These are phyloP conservation scores for Boletales sp. DNA, from an alignment of 768 basidiomycete species.

Conservation along the genomic window DNA sequence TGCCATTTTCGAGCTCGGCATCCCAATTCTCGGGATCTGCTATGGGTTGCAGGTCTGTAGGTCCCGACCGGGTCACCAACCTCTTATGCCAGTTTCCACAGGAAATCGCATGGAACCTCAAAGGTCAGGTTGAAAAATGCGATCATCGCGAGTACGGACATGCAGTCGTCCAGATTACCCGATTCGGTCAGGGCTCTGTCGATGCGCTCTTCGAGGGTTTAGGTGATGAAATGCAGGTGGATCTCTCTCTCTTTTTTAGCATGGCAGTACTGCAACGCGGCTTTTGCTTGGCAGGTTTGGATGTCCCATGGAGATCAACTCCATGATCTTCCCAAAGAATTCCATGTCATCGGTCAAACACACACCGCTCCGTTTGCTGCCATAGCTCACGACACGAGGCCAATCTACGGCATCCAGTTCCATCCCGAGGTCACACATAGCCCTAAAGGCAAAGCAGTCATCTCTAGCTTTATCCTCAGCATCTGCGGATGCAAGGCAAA, in stretches of 20 bases:
- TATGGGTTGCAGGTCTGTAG: slow-evolving; percentile 85
- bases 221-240: slow-evolving; percentile 85
- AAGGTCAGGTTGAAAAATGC: slow-evolving; percentile 80
- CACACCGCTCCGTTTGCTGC: slow-evolving; percentile 88
- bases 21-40: slow-evolving; percentile 95
- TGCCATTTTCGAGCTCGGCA: slow-evolving; percentile 78
- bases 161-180: slow-evolving; percentile 73
- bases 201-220: slow-evolving; percentile 84
- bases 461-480: slow-evolving; percentile 76
- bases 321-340: slow-evolving; percentile 72
- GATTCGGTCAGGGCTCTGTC: slow-evolving; percentile 51
- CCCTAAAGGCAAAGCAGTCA: slow-evolving; percentile 83
- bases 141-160: slow-evolving; percentile 95
- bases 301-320: slow-evolving; percentile 99
- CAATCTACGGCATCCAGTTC: slow-evolving; percentile 96
- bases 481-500: slow-evolving; percentile 78
- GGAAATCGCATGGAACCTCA: slow-evolving; percentile 91
- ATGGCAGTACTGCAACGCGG: not conserved
- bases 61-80: not conserved
- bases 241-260: slow-evolving; percentile 7
- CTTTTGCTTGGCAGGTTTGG: slow-evolving; percentile 75
- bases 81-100: slow-evolving; percentile 28
- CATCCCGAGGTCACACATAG: slow-evolving; percentile 99
- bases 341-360: slow-evolving; percentile 86
- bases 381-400: slow-evolving; percentile 84